phyloP scores from a whole-genome alignment of 495 filamentous ascomycete genomes.

The Talaromyces ruber region DNA sequence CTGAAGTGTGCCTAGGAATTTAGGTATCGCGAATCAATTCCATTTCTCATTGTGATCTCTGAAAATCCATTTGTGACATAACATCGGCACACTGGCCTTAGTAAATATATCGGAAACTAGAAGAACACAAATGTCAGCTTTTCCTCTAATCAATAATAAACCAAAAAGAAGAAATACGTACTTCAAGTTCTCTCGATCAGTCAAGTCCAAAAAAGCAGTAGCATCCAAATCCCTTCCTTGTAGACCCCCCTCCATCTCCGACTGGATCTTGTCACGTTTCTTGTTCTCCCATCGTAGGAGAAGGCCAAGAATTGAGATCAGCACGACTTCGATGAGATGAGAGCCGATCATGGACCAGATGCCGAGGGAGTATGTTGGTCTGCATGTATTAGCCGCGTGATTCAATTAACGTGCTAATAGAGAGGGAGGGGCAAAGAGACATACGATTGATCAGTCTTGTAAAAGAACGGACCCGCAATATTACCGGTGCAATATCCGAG shows the following conservation, averaged over 20 bases:
- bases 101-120: neutral
- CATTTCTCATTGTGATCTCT: no score
- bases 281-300: constrained; percentile 48
- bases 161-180: constrained; percentile 13
- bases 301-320: constrained; percentile 38
- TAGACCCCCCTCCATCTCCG: constrained; percentile 28
- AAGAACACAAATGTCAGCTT: neutral
- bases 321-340: constrained; percentile 43
- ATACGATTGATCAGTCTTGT: constrained; percentile 37
- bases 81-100: neutral
- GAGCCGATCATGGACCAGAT: constrained; percentile 58
- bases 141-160: neutral
- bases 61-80: no score
- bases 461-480: constrained; percentile 55
- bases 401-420: neutral
- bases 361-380: constrained; percentile 38
- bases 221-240: constrained; percentile 43
- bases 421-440: neutral
- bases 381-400: neutral
- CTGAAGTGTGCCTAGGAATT: no score
- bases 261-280: constrained; percentile 42
- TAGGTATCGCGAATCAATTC: no score
- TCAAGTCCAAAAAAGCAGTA: constrained; percentile 53
- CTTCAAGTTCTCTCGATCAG: constrained; percentile 51
- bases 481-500: constrained; percentile 44